Conservation (phyloP, 768 basidiomycete species). For the Pleurotus citrinopileatus region DNA sequence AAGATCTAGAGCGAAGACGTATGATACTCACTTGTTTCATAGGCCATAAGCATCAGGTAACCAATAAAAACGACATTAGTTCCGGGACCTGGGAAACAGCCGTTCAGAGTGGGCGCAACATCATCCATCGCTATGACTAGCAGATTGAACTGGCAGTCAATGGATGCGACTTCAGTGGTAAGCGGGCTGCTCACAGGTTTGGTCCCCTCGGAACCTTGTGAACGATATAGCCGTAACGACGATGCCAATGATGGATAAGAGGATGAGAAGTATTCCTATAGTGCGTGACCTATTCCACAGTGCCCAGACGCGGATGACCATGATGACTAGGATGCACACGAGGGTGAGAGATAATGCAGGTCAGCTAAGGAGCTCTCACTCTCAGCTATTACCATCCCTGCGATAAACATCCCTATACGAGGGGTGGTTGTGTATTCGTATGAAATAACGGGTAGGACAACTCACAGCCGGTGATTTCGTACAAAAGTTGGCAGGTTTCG, state of each 20-base stretch:
- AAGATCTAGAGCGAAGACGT: too few relatives aligned
- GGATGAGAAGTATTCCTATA: neutral
- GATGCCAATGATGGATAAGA: conserved; percentile 2
- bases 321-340: neutral
- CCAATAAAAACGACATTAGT: conserved; percentile 5
- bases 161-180: neutral
- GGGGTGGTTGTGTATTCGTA: neutral
- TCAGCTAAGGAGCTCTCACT: neutral
- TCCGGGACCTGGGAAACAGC: conserved; percentile 3
- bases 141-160: neutral
- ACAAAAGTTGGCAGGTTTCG: conserved; percentile 3
- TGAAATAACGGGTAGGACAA: neutral
- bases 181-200: neutral
- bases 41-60: conserved; percentile 3
- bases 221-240: conserved; percentile 1
- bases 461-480: conserved; percentile 6
- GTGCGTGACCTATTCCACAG: neutral
- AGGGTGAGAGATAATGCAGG: neutral
- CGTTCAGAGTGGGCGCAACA: neutral
- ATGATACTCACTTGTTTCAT: conserved; percentile 1
- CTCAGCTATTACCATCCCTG: conserved; percentile 5
- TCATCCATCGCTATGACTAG: conserved; percentile 4
- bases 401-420: conserved; percentile 1
- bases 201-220: neutral
- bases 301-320: conserved; percentile 10